Base-by-base conservation (phyloP, 768 basidiomycete genomes). In the Gyrodon lividus region DNA sequence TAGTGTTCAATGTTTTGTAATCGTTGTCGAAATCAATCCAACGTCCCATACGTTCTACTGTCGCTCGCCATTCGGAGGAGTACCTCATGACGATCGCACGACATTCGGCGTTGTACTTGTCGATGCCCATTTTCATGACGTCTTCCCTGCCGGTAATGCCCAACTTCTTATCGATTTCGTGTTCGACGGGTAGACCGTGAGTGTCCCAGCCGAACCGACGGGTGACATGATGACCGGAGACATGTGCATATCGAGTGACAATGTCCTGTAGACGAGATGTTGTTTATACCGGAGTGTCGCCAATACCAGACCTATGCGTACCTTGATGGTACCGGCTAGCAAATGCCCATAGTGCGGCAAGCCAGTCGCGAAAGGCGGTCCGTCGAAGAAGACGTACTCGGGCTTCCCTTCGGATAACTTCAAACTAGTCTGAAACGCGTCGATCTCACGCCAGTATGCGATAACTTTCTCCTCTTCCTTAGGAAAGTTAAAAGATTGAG, bases 1-100 rank as follows among this genome's bases (percentile, higher is more conserved):
- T 74, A 6, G 84, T 70, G 63, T 98, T 93, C 56, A 98, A 80
- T 14, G 97, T 99, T 77, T 98, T 98, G 77, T 99, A 99, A 63
- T 98, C 97, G 61, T 98, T 91, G 71, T 99, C 97, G 61, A 99
- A 99, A 72, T 99, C 97, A 73, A 99, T 98, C 97, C 97, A 99
- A 56, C 97, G 85, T 30, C 96, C 97, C 88, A 98, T 95, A 57
- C 97, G 84, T 70, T 97, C 95, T 48, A 99, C 96, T 4, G 95
- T 98, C 31, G 74, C 65, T 43, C 94, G 85, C 97, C 97, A 99
- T 66, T 98, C 95, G 6, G 82, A 79, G 2, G 95, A 79, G 69
- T 98, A 98, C 44, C 93, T 82, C 95, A 99, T 98, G 62, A 98
- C 96, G 67, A 98, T 98, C 54, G 84, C 82, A 30, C 96, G 84